phyloP scores from a whole-genome alignment of 2,329 filamentous ascomycete genomes.

The Penicillium sp. region DNA sequence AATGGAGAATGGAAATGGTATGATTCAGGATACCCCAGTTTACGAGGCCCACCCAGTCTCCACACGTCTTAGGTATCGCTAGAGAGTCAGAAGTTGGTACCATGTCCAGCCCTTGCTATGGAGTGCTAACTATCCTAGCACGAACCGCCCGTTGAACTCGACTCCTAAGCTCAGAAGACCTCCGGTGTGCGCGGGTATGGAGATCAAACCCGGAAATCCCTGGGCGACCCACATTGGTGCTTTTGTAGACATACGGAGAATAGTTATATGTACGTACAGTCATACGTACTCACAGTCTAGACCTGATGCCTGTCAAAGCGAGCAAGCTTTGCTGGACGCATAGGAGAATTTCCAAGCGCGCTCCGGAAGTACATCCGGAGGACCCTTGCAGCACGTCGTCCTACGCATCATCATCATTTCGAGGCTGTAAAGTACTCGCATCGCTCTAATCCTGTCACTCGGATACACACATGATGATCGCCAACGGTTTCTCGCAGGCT shows the following conservation, averaged over 20 bases:
- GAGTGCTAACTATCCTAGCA: background rate
- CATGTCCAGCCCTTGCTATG: background rate
- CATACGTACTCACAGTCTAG: background rate
- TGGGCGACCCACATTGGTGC: background rate
- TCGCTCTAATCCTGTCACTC: slow-evolving; percentile 1
- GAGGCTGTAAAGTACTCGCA: slow-evolving; percentile 1
- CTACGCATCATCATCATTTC: slow-evolving; percentile 4
- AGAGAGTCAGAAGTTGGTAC: background rate
- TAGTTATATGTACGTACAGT: background rate
- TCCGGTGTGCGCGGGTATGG: background rate
- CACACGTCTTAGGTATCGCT: background rate
- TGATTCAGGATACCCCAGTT: slow-evolving; percentile 1
- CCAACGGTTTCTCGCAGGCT: slow-evolving; percentile 22
- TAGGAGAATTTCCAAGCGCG: slow-evolving; percentile 10
- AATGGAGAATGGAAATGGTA: background rate
- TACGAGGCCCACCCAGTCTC: background rate
- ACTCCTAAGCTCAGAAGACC: background rate
- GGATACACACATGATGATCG: slow-evolving; percentile 20
- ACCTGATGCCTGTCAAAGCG: background rate
- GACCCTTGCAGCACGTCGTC: slow-evolving; percentile 17
- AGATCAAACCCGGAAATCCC: background rate
- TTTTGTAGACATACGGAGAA: slow-evolving; percentile 1
- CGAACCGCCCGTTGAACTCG: background rate
- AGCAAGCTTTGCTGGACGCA: slow-evolving; percentile 11
- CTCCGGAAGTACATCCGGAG: slow-evolving; percentile 5